Base-by-base conservation (phyloP, 148 eudicot species). In the Silene uniflora region DNA sequence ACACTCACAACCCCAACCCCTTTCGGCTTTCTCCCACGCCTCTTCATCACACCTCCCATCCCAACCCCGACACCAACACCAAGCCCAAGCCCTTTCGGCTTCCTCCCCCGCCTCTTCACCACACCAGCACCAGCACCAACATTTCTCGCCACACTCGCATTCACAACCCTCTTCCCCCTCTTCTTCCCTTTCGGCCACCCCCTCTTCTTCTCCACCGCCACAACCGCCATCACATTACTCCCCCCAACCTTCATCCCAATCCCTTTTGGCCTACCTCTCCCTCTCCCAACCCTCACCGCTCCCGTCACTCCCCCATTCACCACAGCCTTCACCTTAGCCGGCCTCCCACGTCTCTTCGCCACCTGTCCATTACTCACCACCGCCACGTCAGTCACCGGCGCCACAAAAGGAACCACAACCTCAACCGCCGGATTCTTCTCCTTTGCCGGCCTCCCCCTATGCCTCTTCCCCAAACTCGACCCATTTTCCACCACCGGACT, bases 381-480 rank as follows among this genome's bases (percentile, higher is more conserved):
- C 19, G 44, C 44, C 44, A 39, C 44, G 10, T 39, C 44, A 17
- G 59, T 32, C 24, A 19, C 35, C 71, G 84, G 72, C 62, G 78
- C 75, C 65, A 60, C 84, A 27, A 29, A 55, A 0, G 87, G 85
- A 7, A 78, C 89, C 10, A 67, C 81, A n/a, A 59, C 58, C 24
- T 39, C 44, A 39, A 39, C 44, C 68, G 67, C 69, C 35, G 70
- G 44, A 39, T 39, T 39, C 44, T 9, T 18, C 56, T 58, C 58
- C 78, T 82, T 86, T 0, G 88, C 86, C 1, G 93, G 96, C 32
- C 93, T 78, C 1, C 93, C 91, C 0, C 88, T 72, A 0, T 85
- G 85, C 52, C 88, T 79, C 63, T 87, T 87, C 35, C 12, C 23
- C 73, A n/a, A 6, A 68, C 72, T 3, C 80, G 79, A 76, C 22